Evolutionary conservation across 371 early-diverging fungal genomes (phyloP), one percentile per base, ranked within the genome.

Genomic region (Mucor plumbeus): DNA sequence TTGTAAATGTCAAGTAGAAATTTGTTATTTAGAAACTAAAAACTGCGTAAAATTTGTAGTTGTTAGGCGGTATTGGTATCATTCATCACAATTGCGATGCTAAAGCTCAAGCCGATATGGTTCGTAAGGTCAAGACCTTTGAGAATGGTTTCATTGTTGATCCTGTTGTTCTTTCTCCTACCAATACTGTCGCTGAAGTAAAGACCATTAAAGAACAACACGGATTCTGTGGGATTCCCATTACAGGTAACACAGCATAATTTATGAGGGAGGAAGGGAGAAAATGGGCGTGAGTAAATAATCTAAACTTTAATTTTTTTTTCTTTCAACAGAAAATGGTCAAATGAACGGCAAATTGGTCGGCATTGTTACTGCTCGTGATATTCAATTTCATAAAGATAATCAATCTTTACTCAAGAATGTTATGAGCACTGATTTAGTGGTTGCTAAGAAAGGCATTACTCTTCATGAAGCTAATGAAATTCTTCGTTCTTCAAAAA

Each of bases 101-200:
- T 26, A 94, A 94, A 65, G 94, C 95, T 74, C 98, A 97, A 85
- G 94, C 95, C 10, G 92, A 88, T 8, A 97, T 98, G 97, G 97
- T 98, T 59, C 91, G 94, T 73, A 92, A 92, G 82, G 98, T 98
- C 78, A 97, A 95, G 86, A 94, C 90, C 78, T 98, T 92, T 74
- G 98, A 98, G 75, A 98, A 98, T 82, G 98, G 98, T 5, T 98
- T 97, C 82, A 98, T 98, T 80, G 85, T 91, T 21, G 97, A 98
- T 71, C 97, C 97, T 9, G 76, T 95, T 53, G 92, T 92, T 71
- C 81, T 98, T 70, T 85, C 90, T 64, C 94, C 95, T 54, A 75
- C 78, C 39, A 83, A 95, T 82, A 92, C 89, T 35, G 92, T 97
- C 44, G 86, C 87, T 56, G 95, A 96, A 72, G 94, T 98, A 54